Evolutionary conservation across 2,329 filamentous ascomycete species (phyloP).

Genomic region (Nothopassalora personata): DNA sequence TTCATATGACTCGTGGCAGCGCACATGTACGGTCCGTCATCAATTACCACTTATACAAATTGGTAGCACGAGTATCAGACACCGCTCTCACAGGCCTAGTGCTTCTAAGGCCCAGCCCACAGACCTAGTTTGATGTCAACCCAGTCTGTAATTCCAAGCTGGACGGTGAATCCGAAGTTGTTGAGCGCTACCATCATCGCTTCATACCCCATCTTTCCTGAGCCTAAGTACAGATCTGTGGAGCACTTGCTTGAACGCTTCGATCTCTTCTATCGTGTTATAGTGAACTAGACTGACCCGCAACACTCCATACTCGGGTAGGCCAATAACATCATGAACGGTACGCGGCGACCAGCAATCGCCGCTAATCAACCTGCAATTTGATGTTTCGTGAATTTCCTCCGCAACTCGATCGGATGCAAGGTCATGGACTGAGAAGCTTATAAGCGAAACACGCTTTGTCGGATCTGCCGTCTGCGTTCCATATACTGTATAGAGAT

Average conservation of each 20-base stretch:
- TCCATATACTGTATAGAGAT: constrained; percentile 2
- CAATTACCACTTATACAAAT: too few relatives aligned
- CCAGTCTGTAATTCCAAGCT: background rate
- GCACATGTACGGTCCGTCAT: too few relatives aligned
- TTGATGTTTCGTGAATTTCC: constrained; percentile 4
- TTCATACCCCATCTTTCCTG: background rate
- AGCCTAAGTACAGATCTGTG: constrained; percentile 3
- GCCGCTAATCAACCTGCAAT: constrained; percentile 4
- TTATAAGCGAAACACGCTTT: constrained; percentile 3
- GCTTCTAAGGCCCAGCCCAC: too few relatives aligned
- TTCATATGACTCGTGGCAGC: too few relatives aligned
- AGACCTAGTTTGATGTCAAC: too few relatives aligned
- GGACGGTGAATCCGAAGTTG: background rate
- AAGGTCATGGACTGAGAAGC: constrained; percentile 3
- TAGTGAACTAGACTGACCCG: constrained; percentile 6
- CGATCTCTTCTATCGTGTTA: constrained; percentile 3
- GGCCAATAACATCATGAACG: constrained; percentile 4
- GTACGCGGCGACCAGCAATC: constrained; percentile 7
- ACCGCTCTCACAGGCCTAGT: too few relatives aligned
- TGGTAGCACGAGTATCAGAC: too few relatives aligned
- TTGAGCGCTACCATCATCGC: background rate
- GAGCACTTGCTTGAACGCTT: background rate
- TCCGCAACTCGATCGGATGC: background rate
- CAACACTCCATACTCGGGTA: constrained; percentile 1
- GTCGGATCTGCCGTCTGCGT: constrained; percentile 1